These are phyloP conservation scores for Xerocomus nothofagi DNA, from an alignment of 1,284 basidiomycete species.

Conservation along the genomic window DNA sequence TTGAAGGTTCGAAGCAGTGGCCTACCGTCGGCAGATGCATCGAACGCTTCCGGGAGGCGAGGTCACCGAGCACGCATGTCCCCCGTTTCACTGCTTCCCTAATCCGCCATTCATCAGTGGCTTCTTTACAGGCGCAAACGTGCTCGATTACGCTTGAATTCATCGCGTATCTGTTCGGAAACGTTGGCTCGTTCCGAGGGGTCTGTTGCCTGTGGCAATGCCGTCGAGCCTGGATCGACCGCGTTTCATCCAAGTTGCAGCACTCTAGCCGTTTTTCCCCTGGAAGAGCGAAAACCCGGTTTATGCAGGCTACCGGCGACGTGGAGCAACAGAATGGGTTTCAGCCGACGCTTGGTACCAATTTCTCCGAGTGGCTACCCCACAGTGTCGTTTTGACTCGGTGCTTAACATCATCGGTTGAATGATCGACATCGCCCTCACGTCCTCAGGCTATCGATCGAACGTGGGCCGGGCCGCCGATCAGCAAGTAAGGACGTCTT, in stretches of 20 bases:
- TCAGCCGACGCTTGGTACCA: neutral
- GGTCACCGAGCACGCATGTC: neutral
- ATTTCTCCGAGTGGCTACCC: neutral
- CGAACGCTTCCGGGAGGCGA: neutral
- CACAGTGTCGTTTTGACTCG: neutral
- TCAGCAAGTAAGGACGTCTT: too few relatives aligned
- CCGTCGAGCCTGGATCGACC: neutral
- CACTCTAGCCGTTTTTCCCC: neutral
- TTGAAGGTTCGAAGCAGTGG: neutral
- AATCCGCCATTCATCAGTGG: neutral
- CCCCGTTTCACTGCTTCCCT: neutral
- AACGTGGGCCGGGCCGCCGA: too few relatives aligned
- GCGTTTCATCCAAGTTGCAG: neutral
- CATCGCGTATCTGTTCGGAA: too few relatives aligned
- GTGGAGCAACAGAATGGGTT: neutral
- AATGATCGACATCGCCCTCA: neutral
- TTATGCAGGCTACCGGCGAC: neutral
- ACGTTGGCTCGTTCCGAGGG: too few relatives aligned
- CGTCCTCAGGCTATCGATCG: too few relatives aligned
- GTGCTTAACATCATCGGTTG: neutral
- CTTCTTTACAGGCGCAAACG: neutral
- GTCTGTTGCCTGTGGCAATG: too few relatives aligned
- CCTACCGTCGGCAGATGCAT: neutral
- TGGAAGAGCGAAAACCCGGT: neutral
- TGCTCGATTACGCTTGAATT: too few relatives aligned